Base-by-base conservation (phyloP, 108 stramenopile species). In the Skeletonema costatum region DNA sequence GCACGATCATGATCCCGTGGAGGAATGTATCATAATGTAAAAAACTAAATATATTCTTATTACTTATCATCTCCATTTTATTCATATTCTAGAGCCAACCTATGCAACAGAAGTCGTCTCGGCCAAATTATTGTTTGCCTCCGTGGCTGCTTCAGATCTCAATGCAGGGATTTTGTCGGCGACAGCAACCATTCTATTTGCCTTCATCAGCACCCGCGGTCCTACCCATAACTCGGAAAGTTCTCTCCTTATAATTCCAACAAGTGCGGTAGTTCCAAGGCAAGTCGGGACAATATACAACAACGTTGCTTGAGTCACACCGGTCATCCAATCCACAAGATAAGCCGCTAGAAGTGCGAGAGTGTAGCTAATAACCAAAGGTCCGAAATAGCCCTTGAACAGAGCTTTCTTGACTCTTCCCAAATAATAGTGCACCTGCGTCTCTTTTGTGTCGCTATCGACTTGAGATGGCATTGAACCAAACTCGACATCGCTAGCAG, bases 261-360 rank as follows among this genome's bases (percentile, higher is more conserved):
- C 56, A 48, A 80, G 87, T 19, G 75, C 41, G 64, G 96, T 88
- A 30, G 90, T 90, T 41, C 96, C 96, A 53, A 98, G 87, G 36
- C 93, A 95, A 65, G 86, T 86, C 16, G 97, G 97, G 16, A 97
- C 97, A 32, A 98, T 71, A 80, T 98, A 98, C 60, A 98, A 80
- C 46, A 98, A 74, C 5, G 97, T 94, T 8, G 97, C 96, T 78
- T 98, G 97, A 9, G 96, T 96, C 86, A 85, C 88, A 8, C 87
- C 64, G 86, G 92, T 96, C 14, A 84, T n/a, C 63, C 91, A 92
- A 6, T 97, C 97, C 1, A 96, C 96, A 32, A 86, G 62, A 71
- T 97, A 96, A 14, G 97, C 96, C 87, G 93, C 92, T 53, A 84
- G 64, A 58, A 98, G 82, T 11, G 96, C 96, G 44, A 96, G 70